Percentiles rank a stretch among this genome's conserved stretches.
phyloP scores from a whole-genome alignment of 164 flowering plant genomes.

The Paratinospora sagittata region DNA sequence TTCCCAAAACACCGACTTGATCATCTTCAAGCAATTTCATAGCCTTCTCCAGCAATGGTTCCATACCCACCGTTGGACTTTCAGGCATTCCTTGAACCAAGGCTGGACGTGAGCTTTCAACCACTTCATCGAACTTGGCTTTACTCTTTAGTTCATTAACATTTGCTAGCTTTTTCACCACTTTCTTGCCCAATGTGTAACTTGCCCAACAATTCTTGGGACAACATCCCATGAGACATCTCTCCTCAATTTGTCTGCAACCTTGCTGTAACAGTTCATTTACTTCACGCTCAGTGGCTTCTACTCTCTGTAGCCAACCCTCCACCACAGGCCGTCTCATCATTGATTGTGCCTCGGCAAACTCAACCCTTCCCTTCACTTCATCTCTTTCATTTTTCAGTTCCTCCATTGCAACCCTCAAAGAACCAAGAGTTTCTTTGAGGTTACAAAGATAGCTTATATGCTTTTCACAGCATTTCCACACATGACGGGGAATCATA shows the following conservation, averaged over 20 bases:
- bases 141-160: background rate
- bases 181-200: constrained; percentile 21
- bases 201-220: constrained; percentile 14
- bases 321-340: background rate
- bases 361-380: background rate
- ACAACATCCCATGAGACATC: constrained; percentile 5
- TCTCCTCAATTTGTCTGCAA: background rate
- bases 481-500: background rate
- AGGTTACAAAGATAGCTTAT: background rate
- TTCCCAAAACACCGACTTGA: background rate
- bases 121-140: background rate
- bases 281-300: background rate
- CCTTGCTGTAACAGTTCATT: background rate
- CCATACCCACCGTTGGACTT: background rate
- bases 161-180: background rate
- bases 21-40: background rate
- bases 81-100: background rate
- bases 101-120: background rate
- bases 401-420: background rate
- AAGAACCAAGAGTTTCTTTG: background rate
- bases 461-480: background rate
- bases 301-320: constrained; percentile 7
- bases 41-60: background rate
- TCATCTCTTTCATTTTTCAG: constrained; percentile 5
- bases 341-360: background rate